Base-by-base conservation (phyloP, 805 yeast genomes). In the Yamadazyma laniorum region DNA sequence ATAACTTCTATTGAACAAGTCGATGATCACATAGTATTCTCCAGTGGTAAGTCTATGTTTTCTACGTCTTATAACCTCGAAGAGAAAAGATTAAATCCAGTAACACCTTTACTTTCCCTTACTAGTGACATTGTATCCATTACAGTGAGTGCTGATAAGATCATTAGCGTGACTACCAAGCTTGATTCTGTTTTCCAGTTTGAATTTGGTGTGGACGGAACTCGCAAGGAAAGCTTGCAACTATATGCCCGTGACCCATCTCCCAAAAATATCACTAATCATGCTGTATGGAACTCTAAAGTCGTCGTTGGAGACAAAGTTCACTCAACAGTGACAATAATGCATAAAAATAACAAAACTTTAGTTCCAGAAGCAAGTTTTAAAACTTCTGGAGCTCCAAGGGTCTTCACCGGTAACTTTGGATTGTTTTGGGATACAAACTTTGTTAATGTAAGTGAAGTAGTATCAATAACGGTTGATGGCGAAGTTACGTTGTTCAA, bases 151-250 rank as follows among this genome's bases (percentile, higher is more conserved):
- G 43, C 48, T 6, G 47, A 50, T 25, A 39, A 34, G 22, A 13
- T 34, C 55, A 13, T 45, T 54, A 29, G 58, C 63, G 18, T 60
- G 56, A 23, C 42, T 6, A 66, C 73, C 3, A 53, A 51, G 17
- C 48, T 48, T 31, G 73, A 68, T 42, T 68, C 74, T 1, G 42
- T 64, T 0, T 56, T 49, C 33, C 59, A 52, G 25, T 66, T 66
- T 41, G 36, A 36, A 12, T 54, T 54, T 18, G 35, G 33, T 4
- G 48, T 25, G 11, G 50, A 44, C 12, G 25, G n/a, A 14, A n/a
- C 13, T 26, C 29, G 29, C 6, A 21, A 29, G 15, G 28, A 18
- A 14, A 25, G 6, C 12, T 40, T 50, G 14, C 30, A 30, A 33
- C 54, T 49, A 6, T 26, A 34, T 22, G 52, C 53, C 3, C 58